These are phyloP conservation scores for Venturia asperata DNA, from an alignment of 2,329 filamentous ascomycete genomes.

Conservation along the genomic window DNA sequence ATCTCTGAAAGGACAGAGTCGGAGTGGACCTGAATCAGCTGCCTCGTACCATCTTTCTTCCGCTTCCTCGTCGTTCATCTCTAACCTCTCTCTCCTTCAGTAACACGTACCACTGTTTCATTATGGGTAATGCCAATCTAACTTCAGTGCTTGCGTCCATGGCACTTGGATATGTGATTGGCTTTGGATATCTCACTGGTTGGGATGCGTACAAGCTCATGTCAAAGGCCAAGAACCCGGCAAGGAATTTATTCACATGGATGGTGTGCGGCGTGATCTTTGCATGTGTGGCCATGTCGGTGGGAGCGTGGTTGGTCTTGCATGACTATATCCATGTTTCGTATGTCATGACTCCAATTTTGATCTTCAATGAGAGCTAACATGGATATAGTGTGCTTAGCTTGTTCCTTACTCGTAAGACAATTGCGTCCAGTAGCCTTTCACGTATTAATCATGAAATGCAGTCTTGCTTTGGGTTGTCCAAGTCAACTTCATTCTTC, in stretches of 20 bases:
- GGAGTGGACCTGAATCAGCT: neutral
- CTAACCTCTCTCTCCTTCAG: neutral
- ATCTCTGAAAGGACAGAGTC: neutral
- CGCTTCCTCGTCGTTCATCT: neutral
- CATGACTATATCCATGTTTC: slow-evolving; percentile 1
- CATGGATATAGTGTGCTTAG: neutral
- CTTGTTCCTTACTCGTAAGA: slow-evolving; percentile 13
- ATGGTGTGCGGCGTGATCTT: slow-evolving; percentile 7
- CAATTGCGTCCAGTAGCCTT: neutral
- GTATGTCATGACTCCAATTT: neutral
- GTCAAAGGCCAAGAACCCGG: neutral
- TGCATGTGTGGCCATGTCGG: slow-evolving; percentile 6
- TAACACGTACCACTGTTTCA: neutral
- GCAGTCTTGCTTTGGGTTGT: slow-evolving; percentile 3
- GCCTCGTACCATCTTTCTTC: neutral
- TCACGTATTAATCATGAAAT: neutral
- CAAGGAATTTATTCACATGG: slow-evolving; percentile 1
- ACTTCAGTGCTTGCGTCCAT: slow-evolving; percentile 2
- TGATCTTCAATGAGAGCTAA: neutral
- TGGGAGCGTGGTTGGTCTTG: neutral
- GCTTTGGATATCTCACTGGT: slow-evolving; percentile 3
- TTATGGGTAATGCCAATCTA: neutral
- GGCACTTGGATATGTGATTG: neutral
- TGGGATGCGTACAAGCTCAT: slow-evolving; percentile 10
- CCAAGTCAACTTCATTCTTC: slow-evolving; percentile 1